Percentiles rank a stretch among this genome's conserved stretches.
Evolutionary conservation across 2,329 filamentous ascomycete genomes (phyloP).

Genomic region (Colletotrichum cereale): DNA sequence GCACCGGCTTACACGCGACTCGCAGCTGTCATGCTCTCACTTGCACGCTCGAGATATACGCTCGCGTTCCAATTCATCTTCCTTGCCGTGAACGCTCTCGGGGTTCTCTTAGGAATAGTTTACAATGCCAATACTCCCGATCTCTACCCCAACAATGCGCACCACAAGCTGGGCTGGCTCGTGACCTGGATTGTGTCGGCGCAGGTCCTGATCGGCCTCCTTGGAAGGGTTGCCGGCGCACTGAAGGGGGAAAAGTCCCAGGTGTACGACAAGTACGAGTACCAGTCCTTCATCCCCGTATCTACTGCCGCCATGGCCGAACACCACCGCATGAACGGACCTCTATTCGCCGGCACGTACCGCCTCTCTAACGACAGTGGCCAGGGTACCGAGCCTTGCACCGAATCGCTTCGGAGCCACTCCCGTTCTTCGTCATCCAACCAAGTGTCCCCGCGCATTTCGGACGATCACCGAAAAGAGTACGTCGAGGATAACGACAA

Average conservation of each 20-base stretch:
- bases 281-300: conserved; percentile 72
- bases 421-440: conserved; percentile 72
- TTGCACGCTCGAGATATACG: conserved; percentile 81
- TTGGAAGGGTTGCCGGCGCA: conserved; percentile 69
- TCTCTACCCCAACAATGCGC: conserved; percentile 87
- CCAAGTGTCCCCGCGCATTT: conserved; percentile 49
- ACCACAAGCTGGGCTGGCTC: conserved; percentile 90
- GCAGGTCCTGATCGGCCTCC: conserved; percentile 77
- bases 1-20: conserved; percentile 17
- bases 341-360: conserved; percentile 48
- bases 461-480: conserved; percentile 53
- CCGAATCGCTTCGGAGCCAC: conserved; percentile 74
- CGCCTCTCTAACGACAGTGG: conserved; percentile 79
- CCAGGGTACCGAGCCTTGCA: conserved; percentile 79
- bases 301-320: conserved; percentile 67
- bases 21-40: conserved; percentile 85
- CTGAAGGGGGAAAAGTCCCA: conserved; percentile 13
- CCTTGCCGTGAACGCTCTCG: conserved; percentile 71
- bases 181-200: conserved; percentile 78
- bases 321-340: conserved; percentile 55
- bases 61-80: conserved; percentile 78
- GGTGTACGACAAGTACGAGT: conserved; percentile 55
- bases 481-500: conserved; percentile 63
- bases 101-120: conserved; percentile 73
- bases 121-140: conserved; percentile 89